These are phyloP conservation scores for Penicillium sp. DNA, from an alignment of 2,329 filamentous ascomycete species.

Conservation along the genomic window DNA sequence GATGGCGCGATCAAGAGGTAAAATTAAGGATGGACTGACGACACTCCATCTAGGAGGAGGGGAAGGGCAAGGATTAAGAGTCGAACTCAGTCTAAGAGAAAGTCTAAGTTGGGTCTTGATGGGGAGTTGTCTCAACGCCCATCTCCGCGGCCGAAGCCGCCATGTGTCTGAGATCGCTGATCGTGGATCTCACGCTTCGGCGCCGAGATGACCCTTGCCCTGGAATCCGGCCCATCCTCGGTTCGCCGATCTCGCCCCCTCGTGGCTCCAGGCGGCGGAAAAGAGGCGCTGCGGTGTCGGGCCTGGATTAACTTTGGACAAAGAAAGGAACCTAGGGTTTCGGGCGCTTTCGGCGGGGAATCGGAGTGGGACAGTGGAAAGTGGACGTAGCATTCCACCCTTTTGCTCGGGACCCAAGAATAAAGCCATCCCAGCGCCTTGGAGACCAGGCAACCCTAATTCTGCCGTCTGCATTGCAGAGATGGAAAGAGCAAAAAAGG, in stretches of 20 bases:
- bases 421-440: background rate
- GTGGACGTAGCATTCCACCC: background rate
- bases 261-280: background rate
- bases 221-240: background rate
- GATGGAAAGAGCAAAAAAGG: background rate
- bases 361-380: background rate
- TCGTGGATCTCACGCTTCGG: background rate
- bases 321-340: background rate
- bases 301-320: background rate
- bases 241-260: background rate
- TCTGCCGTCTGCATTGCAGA: background rate
- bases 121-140: background rate
- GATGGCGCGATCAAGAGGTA: background rate
- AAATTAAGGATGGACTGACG: background rate
- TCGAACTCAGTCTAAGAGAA: background rate
- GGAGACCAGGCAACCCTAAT: background rate
- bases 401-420: background rate
- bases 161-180: background rate
- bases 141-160: background rate
- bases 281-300: background rate
- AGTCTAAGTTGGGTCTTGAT: background rate
- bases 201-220: background rate
- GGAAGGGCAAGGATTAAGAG: background rate
- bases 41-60: background rate
- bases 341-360: background rate